These are phyloP conservation scores for Syncephalastrum contaminatum DNA, from an alignment of 371 early-diverging fungal species.

Conservation along the genomic window DNA sequence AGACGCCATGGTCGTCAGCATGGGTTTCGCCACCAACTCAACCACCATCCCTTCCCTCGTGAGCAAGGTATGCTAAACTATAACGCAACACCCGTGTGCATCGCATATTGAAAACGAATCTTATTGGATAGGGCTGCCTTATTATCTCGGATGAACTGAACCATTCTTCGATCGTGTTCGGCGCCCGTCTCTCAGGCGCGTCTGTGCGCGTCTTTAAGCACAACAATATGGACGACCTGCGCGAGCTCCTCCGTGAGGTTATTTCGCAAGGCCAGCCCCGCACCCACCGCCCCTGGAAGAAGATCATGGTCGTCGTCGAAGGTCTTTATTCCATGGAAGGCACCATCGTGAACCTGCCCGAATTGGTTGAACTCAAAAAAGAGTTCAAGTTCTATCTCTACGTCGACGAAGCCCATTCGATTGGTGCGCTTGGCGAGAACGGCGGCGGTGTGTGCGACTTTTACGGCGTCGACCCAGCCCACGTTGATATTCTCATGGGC, in stretches of 20 bases:
- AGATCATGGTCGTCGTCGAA: slow-evolving; percentile 98
- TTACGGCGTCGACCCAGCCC: slow-evolving; percentile 82
- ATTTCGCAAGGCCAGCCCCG: slow-evolving; percentile 99
- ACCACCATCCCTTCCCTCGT: slow-evolving; percentile 96
- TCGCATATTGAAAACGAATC: not conserved
- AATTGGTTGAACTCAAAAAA: slow-evolving; percentile 89
- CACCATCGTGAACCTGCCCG: slow-evolving; percentile 86
- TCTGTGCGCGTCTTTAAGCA: slow-evolving; percentile 97
- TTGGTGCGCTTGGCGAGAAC: slow-evolving; percentile 94
- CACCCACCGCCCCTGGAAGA: slow-evolving; percentile 99
- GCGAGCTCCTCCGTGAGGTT: slow-evolving; percentile 83
- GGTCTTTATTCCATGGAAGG: slow-evolving; percentile 99
- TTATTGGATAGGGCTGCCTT: slow-evolving; percentile 63
- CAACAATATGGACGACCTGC: slow-evolving; percentile 86
- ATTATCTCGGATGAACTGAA: slow-evolving; percentile 98
- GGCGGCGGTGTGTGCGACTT: slow-evolving; percentile 99
- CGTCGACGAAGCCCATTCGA: slow-evolving; percentile 99
- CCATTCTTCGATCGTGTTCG: slow-evolving; percentile 96
- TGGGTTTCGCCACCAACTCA: slow-evolving; percentile 99
- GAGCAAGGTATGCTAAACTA: slow-evolving; percentile 48
- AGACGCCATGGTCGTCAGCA: slow-evolving; percentile 91
- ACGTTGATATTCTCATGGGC: slow-evolving; percentile 99
- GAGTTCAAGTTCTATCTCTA: slow-evolving; percentile 99
- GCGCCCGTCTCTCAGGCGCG: slow-evolving; percentile 93
- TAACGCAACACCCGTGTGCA: too few species aligned